A percentile compares a stretch with the other conserved stretches of the same genome.
phyloP scores from a whole-genome alignment of 768 basidiomycete species.

The Tulasnella sp. region DNA sequence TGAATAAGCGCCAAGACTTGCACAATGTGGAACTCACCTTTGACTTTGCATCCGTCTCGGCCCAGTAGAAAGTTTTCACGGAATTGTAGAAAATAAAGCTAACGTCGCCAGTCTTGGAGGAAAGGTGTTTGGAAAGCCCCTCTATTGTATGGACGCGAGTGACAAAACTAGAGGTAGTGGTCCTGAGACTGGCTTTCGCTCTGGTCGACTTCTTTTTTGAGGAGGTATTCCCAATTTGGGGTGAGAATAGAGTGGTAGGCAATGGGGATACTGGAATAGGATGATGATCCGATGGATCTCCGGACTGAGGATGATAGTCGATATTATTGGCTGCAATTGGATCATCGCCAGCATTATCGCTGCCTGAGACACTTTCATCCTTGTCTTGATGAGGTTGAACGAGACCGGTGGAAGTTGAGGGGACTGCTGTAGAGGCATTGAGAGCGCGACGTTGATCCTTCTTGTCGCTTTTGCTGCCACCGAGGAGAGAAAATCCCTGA shows the following conservation, averaged over 20 bases:
- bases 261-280: conserved; percentile 8
- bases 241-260: conserved; percentile 50
- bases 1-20: neutral
- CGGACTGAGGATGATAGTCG: neutral
- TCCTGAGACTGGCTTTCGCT: conserved; percentile 84
- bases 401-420: neutral
- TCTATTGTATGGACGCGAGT: conserved; percentile 73
- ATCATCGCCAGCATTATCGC: conserved; percentile 20
- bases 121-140: conserved; percentile 54
- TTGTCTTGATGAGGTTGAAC: conserved; percentile 27
- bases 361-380: conserved; percentile 62
- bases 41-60: conserved; percentile 69
- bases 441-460: conserved; percentile 27
- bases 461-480: conserved; percentile 35
- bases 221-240: conserved; percentile 29
- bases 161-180: conserved; percentile 86
- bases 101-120: conserved; percentile 69
- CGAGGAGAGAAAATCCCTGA: conserved; percentile 54
- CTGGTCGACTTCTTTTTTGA: conserved; percentile 54
- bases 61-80: conserved; percentile 75
- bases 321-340: too few relatives aligned
- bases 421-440: neutral
- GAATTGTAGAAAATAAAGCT: conserved; percentile 81
- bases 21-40: conserved; percentile 43
- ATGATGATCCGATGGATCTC: neutral